phyloP scores from a whole-genome alignment of 2,329 filamentous ascomycete species.

The Samsoniella hepiali region DNA sequence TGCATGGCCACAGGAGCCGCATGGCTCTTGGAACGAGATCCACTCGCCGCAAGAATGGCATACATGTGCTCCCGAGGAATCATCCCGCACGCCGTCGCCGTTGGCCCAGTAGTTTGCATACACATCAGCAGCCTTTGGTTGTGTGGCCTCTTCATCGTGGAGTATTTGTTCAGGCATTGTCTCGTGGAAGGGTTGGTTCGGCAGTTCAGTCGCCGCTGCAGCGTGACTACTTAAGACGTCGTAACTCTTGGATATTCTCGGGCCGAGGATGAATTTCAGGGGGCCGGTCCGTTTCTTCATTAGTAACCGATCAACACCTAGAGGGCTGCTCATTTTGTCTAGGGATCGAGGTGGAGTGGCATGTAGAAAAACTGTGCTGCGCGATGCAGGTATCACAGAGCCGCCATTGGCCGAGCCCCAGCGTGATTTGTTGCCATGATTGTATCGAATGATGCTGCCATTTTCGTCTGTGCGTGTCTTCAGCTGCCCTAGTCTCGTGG shows the following conservation, averaged over 20 bases:
- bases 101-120: neutral
- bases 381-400: conserved; percentile 22
- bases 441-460: conserved; percentile 2
- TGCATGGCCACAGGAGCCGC: conserved; percentile 48
- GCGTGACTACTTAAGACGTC: neutral
- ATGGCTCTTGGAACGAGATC: conserved; percentile 38
- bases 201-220: neutral
- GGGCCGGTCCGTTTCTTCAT: neutral
- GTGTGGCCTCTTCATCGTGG: neutral
- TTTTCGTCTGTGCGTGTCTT: conserved; percentile 3
- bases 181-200: neutral
- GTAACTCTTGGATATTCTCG: conserved; percentile 2
- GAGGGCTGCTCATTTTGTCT: neutral
- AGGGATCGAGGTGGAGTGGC: conserved; percentile 2
- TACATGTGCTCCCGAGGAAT: conserved; percentile 27
- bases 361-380: neutral
- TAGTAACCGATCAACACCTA: neutral
- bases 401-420: conserved; percentile 20
- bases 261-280: neutral
- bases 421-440: conserved; percentile 24
- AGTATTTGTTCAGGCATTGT: no score
- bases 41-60: conserved; percentile 50
- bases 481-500: conserved; percentile 12
- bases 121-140: neutral
- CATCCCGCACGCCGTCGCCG: conserved; percentile 12